Conservation (phyloP, 768 basidiomycete genomes). For the Tephrocybe sp. region DNA sequence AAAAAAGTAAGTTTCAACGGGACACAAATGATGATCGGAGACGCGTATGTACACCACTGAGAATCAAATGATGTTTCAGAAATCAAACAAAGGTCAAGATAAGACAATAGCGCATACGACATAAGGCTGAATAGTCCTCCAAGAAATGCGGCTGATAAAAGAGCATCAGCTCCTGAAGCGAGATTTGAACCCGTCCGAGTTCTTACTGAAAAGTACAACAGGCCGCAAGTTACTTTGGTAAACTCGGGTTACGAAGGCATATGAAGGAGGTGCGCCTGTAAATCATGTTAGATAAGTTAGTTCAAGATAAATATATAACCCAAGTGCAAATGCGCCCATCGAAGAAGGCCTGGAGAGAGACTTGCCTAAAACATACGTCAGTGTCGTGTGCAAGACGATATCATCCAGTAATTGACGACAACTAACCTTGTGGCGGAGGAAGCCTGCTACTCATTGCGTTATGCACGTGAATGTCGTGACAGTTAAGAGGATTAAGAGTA, state of each 20-base stretch:
- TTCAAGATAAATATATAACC: background rate
- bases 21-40: background rate
- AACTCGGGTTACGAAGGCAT: conserved; percentile 56
- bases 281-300: background rate
- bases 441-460: conserved; percentile 34
- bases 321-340: background rate
- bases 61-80: conserved; percentile 1
- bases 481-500: conserved; percentile 3
- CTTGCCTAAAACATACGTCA: conserved; percentile 20
- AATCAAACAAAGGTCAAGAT: background rate
- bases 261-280: conserved; percentile 52
- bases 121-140: conserved; percentile 61
- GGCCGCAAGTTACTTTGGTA: conserved; percentile 64
- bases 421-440: conserved; percentile 42
- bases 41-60: conserved; percentile 30
- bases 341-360: conserved; percentile 1
- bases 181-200: no score
- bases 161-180: no score
- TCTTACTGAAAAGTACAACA: conserved; percentile 48
- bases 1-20: background rate
- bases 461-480: conserved; percentile 6
- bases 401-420: background rate
- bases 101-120: conserved; percentile 47
- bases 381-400: background rate
- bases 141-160: conserved; percentile 38